phyloP scores from a whole-genome alignment of 1,284 basidiomycete species.

The Apiotrichum mycotoxinovorans region DNA sequence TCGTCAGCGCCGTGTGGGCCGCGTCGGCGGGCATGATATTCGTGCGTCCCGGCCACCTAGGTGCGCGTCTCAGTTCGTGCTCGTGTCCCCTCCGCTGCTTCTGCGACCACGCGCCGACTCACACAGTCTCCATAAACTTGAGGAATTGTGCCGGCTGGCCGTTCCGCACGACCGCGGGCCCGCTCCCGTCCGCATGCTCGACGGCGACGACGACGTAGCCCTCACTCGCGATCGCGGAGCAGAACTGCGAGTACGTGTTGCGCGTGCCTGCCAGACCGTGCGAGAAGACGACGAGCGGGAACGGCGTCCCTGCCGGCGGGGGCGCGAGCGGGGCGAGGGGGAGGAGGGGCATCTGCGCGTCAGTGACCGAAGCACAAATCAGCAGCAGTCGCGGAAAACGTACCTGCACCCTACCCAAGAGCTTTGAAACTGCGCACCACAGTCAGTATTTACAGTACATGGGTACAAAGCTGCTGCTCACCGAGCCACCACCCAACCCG shows the following conservation, averaged over 20 bases:
- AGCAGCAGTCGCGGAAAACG: background rate
- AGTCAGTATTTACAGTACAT: background rate
- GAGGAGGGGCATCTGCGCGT: constrained; percentile 1
- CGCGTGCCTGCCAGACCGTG: constrained; percentile 74
- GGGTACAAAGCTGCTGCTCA: too few relatives aligned
- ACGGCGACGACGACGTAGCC: constrained; percentile 72
- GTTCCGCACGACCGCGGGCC: constrained; percentile 51
- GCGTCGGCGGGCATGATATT: background rate
- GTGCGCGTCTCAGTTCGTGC: background rate
- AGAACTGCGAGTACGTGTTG: constrained; percentile 65
- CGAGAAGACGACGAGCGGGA: constrained; percentile 73
- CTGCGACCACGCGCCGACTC: constrained; percentile 30
- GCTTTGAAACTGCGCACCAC: background rate
- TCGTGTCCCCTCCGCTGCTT: too few relatives aligned
- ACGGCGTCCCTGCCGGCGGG: constrained; percentile 33
- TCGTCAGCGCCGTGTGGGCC: background rate
- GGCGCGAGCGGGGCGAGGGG: background rate
- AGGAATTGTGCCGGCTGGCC: constrained; percentile 30
- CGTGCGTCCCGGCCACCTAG: background rate
- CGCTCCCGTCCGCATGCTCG: constrained; percentile 73
- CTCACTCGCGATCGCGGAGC: constrained; percentile 63
- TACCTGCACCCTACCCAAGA: background rate
- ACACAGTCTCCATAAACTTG: constrained; percentile 57
- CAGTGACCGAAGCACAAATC: background rate
- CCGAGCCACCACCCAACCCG: background rate